These are phyloP conservation scores for Agrostemma githago DNA, from an alignment of 148 eudicot genomes.

Conservation along the genomic window DNA sequence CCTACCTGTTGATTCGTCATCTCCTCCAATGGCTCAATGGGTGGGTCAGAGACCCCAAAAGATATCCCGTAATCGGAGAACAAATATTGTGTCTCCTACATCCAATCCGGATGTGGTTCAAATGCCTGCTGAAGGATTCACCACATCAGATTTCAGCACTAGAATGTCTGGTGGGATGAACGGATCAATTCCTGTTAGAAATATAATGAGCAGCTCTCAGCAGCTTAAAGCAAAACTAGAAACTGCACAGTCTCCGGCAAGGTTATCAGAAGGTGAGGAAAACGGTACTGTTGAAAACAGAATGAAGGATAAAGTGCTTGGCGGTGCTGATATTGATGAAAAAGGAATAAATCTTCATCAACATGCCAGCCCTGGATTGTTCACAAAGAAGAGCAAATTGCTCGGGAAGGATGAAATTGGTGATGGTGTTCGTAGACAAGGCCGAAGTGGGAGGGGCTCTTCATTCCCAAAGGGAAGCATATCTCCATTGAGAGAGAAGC, in stretches of 20 bases:
- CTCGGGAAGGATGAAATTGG: conserved; percentile 48
- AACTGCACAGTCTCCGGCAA: conserved; percentile 56
- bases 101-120: conserved; percentile 62
- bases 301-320: conserved; percentile 46
- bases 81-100: conserved; percentile 76
- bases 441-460: conserved; percentile 75
- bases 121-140: conserved; percentile 58
- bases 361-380: conserved; percentile 38
- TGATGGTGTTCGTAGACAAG: conserved; percentile 74
- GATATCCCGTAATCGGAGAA: conserved; percentile 81
- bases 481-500: conserved; percentile 59
- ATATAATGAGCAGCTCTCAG: conserved; percentile 39
- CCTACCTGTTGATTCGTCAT: conserved; percentile 58
- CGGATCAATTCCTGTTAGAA: conserved; percentile 44
- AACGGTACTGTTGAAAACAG: conserved; percentile 51
- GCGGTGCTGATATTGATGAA: conserved; percentile 46
- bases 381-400: conserved; percentile 59
- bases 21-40: conserved; percentile 85
- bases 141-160: conserved; percentile 55
- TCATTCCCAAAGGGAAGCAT: conserved; percentile 50
- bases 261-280: conserved; percentile 79
- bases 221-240: conserved; percentile 56
- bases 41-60: conserved; percentile 88
- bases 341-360: conserved; percentile 43
- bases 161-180: conserved; percentile 43